phyloP scores from a whole-genome alignment of 1,284 basidiomycete genomes.

The Ustanciosporium gigantosporum region DNA sequence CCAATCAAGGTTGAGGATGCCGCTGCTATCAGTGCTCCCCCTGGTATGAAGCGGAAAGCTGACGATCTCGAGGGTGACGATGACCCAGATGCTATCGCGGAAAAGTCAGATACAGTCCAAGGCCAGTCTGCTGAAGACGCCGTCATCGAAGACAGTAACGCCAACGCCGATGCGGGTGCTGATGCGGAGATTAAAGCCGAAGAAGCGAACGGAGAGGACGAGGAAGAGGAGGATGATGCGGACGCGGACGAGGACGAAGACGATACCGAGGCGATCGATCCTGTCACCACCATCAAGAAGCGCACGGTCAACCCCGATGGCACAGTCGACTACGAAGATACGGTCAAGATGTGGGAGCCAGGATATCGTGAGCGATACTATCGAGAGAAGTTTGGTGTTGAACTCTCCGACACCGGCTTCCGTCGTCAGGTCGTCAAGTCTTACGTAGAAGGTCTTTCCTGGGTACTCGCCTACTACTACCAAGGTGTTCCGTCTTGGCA shows the following conservation, averaged over 20 bases:
- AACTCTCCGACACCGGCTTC: slow-evolving; percentile 74
- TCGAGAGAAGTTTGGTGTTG: slow-evolving; percentile 84
- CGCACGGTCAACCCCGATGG: slow-evolving; percentile 58
- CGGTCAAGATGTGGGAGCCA: slow-evolving; percentile 74
- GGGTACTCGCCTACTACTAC: slow-evolving; percentile 98
- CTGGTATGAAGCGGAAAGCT: slow-evolving; percentile 17
- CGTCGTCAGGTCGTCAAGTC: slow-evolving; percentile 75
- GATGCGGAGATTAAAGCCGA: slow-evolving; percentile 40
- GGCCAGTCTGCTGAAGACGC: slow-evolving; percentile 73
- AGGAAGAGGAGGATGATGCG: slow-evolving; percentile 63
- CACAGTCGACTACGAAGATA: slow-evolving; percentile 84
- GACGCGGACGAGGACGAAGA: slow-evolving; percentile 63
- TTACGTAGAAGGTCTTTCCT: slow-evolving; percentile 92
- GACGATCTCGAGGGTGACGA: slow-evolving; percentile 51
- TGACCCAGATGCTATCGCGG: neutral
- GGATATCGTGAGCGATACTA: slow-evolving; percentile 92
- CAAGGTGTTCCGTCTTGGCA: slow-evolving; percentile 95
- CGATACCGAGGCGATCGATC: slow-evolving; percentile 64
- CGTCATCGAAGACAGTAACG: slow-evolving; percentile 15
- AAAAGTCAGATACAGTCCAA: slow-evolving; percentile 53
- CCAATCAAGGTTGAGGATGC: slow-evolving; percentile 30
- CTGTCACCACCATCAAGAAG: slow-evolving; percentile 39
- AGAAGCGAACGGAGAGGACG: slow-evolving; percentile 66
- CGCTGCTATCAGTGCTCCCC: slow-evolving; percentile 35
- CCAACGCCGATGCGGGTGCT: slow-evolving; percentile 1